phyloP scores from a whole-genome alignment of 208 protist genomes.

The Leishmania guyanensis region DNA sequence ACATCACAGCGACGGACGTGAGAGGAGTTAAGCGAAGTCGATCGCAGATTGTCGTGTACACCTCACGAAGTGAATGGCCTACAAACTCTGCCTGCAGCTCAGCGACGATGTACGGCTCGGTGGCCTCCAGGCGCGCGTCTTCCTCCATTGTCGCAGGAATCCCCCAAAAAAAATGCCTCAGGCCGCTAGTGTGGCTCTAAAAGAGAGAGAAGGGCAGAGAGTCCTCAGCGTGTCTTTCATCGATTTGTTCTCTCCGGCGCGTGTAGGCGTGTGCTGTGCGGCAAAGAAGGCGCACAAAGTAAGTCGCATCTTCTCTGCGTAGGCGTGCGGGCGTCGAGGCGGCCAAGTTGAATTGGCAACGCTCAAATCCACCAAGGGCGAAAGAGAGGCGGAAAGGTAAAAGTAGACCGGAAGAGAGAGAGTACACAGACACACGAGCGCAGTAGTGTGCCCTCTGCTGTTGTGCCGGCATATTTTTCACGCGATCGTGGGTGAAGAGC shows the following conservation, averaged over 20 bases:
- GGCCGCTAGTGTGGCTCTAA: neutral
- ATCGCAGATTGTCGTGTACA: conserved; percentile 55
- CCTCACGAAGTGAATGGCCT: conserved; percentile 43
- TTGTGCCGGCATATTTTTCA: neutral
- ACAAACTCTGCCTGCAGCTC: conserved; percentile 52
- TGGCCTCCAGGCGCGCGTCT: conserved; percentile 12
- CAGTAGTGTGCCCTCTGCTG: neutral
- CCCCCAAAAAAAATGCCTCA: neutral
- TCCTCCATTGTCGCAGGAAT: conserved; percentile 13
- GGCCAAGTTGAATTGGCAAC: neutral
- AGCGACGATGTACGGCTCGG: conserved; percentile 43
- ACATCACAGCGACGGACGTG: conserved; percentile 41
- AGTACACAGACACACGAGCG: neutral
- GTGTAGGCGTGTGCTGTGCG: conserved; percentile 2
- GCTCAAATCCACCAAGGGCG: neutral
- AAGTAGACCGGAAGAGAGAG: neutral
- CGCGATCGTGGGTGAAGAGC: neutral
- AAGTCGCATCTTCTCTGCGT: neutral
- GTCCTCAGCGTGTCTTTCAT: neutral
- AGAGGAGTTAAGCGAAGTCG: conserved; percentile 41
- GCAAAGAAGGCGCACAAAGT: neutral
- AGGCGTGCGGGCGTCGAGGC: neutral
- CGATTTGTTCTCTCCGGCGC: neutral
- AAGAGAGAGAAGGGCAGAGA: neutral
- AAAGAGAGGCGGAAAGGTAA: neutral